Percentiles rank a stretch among this genome's conserved stretches.
Evolutionary conservation across 768 basidiomycete species (phyloP).

Genomic region (Postia placenta): DNA sequence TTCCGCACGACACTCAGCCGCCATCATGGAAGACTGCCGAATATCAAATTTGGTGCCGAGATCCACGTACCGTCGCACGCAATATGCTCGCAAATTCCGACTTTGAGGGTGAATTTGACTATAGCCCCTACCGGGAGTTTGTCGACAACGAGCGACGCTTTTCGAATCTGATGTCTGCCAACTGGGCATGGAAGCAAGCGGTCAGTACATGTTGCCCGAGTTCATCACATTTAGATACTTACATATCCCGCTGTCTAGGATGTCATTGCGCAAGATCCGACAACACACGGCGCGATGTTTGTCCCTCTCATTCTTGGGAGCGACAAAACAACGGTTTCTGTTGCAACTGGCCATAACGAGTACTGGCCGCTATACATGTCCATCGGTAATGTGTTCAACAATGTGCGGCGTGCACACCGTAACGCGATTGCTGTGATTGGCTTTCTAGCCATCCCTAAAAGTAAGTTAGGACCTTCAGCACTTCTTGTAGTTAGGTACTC

Average conservation of each 20-base stretch:
- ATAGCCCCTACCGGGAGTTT: constrained; percentile 13
- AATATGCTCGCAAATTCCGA: constrained; percentile 17
- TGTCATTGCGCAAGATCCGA: constrained; percentile 2
- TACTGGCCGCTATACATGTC: constrained; percentile 24
- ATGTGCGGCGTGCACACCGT: constrained; percentile 15
- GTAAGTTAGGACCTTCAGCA: constrained; percentile 12
- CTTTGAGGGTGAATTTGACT: constrained; percentile 18
- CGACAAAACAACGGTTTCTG: constrained; percentile 23
- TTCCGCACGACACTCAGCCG: constrained; percentile 4
- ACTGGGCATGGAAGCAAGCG: constrained; percentile 25
- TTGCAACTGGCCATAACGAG: constrained; percentile 19
- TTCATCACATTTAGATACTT: too few species aligned
- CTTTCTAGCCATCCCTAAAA: constrained; percentile 27
- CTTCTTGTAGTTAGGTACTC: too few species aligned
- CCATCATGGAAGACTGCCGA: constrained; percentile 23
- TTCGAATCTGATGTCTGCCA: constrained; percentile 20
- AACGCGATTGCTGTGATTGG: constrained; percentile 10
- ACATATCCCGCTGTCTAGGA: too few species aligned
- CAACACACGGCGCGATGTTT: constrained; percentile 14
- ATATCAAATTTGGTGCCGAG: constrained; percentile 20
- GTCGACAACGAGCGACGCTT: constrained; percentile 6
- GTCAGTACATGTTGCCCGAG: constrained; percentile 15
- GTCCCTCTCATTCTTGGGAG: constrained; percentile 19
- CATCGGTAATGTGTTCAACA: constrained; percentile 18
- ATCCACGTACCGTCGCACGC: constrained; percentile 11